A percentile compares a stretch with the other conserved stretches of the same genome.
Evolutionary conservation across 2,329 filamentous ascomycete species (phyloP).

Genomic region (Hypoxylon sp.): DNA sequence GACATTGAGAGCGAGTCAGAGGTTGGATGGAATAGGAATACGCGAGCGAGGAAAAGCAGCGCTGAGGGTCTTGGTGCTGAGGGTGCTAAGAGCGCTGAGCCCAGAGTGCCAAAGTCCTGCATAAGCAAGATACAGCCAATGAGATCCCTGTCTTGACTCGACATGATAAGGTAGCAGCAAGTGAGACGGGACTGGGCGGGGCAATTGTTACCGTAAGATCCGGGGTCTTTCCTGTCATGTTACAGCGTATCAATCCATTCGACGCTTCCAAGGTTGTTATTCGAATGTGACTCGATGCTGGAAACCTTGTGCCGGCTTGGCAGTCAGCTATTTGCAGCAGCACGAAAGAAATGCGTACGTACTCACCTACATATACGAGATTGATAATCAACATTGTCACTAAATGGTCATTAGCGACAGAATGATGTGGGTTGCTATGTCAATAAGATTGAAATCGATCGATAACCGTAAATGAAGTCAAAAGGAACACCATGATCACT

Average conservation of each 20-base stretch:
- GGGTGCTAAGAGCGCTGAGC: too few species aligned
- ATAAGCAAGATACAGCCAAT: constrained; percentile 23
- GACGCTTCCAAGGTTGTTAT: not conserved
- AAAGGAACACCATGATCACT: not conserved
- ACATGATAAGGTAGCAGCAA: constrained; percentile 26
- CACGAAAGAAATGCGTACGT: not conserved
- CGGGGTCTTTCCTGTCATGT: constrained; percentile 19
- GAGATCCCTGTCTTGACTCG: constrained; percentile 21
- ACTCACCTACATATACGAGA: constrained; percentile 14
- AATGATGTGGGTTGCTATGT: not conserved
- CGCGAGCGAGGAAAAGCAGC: constrained; percentile 8
- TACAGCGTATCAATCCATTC: constrained; percentile 15
- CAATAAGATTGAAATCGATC: not conserved
- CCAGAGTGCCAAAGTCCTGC: constrained; percentile 8
- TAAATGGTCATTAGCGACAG: not conserved
- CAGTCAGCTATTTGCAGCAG: constrained; percentile 15
- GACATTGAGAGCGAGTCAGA: constrained; percentile 11
- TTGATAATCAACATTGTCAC: not conserved
- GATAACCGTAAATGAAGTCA: not conserved
- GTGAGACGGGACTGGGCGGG: constrained; percentile 29
- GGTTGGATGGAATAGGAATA: constrained; percentile 12
- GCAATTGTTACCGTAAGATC: constrained; percentile 35
- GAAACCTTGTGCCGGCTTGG: constrained; percentile 34
- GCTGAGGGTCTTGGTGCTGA: constrained; percentile 5
- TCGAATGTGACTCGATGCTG: not conserved